A percentile compares a stretch with the other conserved stretches of the same genome.
Evolutionary conservation across 2,329 filamentous ascomycete species (phyloP).

Genomic region (Claviceps monticola): DNA sequence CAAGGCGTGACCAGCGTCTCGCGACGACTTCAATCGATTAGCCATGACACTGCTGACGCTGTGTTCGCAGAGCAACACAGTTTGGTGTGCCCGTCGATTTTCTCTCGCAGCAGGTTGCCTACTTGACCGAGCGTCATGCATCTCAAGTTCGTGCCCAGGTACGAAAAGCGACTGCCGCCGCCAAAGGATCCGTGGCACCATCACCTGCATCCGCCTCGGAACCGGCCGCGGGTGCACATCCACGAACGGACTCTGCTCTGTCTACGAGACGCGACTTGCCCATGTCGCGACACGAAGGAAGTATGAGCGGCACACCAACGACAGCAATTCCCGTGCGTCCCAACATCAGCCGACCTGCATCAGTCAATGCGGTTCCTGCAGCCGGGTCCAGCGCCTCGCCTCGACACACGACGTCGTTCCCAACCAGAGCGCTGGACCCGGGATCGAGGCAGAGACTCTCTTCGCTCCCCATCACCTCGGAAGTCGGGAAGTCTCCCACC

Average conservation of each 20-base stretch:
- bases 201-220: conserved; percentile 43
- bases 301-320: conserved; percentile 27
- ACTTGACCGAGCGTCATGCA: conserved; percentile 82
- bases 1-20: background rate
- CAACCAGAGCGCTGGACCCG: conserved; percentile 16
- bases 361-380: conserved; percentile 30
- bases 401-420: conserved; percentile 7
- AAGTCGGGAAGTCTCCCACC: conserved; percentile 12
- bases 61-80: conserved; percentile 42
- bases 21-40: conserved; percentile 9
- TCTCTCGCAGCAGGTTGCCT: conserved; percentile 83
- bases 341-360: conserved; percentile 33
- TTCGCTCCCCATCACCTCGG: conserved; percentile 27
- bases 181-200: conserved; percentile 40
- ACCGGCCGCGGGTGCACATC: conserved; percentile 21
- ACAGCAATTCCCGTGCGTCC: conserved; percentile 30
- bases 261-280: conserved; percentile 47
- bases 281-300: conserved; percentile 32
- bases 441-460: conserved; percentile 26
- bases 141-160: conserved; percentile 85
- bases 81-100: conserved; percentile 84
- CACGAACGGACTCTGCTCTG: conserved; percentile 37
- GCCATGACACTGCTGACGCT: conserved; percentile 6
- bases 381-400: conserved; percentile 20
- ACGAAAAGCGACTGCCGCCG: conserved; percentile 52